Base-by-base conservation (phyloP, 805 yeast species). In the Hanseniaspora guilliermondii region DNA sequence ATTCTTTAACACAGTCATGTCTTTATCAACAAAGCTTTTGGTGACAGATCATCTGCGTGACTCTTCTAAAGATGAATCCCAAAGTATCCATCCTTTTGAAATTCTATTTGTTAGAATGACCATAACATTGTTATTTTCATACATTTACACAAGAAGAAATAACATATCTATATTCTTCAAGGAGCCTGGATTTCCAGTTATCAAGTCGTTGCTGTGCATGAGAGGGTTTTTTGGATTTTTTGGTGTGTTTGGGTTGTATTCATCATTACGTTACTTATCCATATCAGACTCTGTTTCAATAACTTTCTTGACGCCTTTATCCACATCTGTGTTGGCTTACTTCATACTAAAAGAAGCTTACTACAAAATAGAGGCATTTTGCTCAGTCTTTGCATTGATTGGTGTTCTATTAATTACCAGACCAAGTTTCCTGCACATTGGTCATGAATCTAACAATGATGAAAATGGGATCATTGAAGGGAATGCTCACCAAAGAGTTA, bases 391-490 rank as follows among this genome's bases (percentile, higher is more conserved):
- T 6, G 85, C 96, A 0, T 70, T 88, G 19, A 58, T 72, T 1
- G 96, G 96, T 6, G 96, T 89, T 2, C 58, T 87, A 1, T 65
- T 88, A 27, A 85, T 88, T 60, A 91, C 95, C 1, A 78, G 86
- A 62, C 97, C 97, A 1, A 70, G 78, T 9, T 85, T 84, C 58
- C 58, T 87, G 35, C 45, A 44, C 22, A 81, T 86, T 61, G 84
- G 85, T 4, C 46, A 50, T 16, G 61, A 60, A 6, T 19, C 32
- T 11, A 67, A 57, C 2, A 57, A 53, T 21, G 56, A 57, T 7
- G 56, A 36, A 12, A 49, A 56, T 16, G 50, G 65, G 19, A 68
- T 69, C 53, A 36, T 49, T 36, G 68, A 73, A 12, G 87, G 80
- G 59, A 69, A 82, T 35, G 75, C 84, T 0, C 69, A 68, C 40